These are phyloP conservation scores for Ulmus americana DNA, from an alignment of 331 rosid species.

Conservation along the genomic window DNA sequence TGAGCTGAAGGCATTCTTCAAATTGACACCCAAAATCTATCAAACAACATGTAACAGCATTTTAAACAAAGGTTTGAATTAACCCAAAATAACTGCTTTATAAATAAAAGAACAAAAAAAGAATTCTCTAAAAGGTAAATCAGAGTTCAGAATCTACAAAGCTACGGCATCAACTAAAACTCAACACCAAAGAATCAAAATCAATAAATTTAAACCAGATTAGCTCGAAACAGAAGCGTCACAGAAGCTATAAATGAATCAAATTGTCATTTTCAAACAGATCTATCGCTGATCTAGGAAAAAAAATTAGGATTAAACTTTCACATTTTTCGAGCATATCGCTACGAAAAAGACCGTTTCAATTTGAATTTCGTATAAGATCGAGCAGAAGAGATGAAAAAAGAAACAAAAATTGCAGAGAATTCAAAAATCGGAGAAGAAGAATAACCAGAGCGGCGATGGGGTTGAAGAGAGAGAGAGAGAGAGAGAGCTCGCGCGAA, in stretches of 20 bases:
- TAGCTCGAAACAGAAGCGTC: too few species aligned
- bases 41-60: background rate
- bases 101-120: background rate
- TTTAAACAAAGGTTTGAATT: constrained; percentile 2
- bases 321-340: too few species aligned
- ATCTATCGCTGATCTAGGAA: too few species aligned
- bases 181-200: background rate
- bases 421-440: too few species aligned
- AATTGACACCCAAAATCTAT: constrained; percentile 7
- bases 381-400: background rate
- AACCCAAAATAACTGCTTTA: background rate
- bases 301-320: too few species aligned
- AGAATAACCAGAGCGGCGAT: background rate
- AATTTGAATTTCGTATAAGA: background rate
- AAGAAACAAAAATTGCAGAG: too few species aligned
- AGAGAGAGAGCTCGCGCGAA: background rate
- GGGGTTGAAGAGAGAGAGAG: background rate
- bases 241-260: background rate
- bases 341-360: background rate
- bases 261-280: background rate
- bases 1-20: constrained; percentile 81
- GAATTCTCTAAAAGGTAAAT: background rate
- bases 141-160: background rate
- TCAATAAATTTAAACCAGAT: too few species aligned
- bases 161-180: background rate